phyloP scores from a whole-genome alignment of 768 basidiomycete species.

The Psilocybe tampanensis region DNA sequence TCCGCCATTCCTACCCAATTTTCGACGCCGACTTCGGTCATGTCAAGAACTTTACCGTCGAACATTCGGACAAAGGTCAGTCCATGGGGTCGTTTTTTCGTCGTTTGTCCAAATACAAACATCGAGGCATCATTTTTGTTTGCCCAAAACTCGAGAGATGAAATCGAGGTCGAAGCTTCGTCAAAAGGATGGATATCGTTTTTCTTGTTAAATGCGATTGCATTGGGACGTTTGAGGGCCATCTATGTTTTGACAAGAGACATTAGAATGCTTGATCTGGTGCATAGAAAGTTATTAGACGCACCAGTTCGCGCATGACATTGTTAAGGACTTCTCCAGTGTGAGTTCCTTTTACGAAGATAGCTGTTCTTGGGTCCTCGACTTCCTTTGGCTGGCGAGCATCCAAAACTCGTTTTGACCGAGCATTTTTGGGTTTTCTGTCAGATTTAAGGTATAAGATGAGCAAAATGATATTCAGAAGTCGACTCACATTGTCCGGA shows the following conservation, averaged over 20 bases:
- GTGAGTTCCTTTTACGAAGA: conserved; percentile 90
- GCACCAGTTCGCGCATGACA: conserved; percentile 88
- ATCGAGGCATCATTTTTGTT: conserved; percentile 92
- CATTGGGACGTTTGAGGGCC: conserved; percentile 90
- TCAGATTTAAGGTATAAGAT: not conserved
- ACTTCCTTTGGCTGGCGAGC: conserved; percentile 88
- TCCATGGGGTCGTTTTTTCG: conserved; percentile 92
- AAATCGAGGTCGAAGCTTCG: conserved; percentile 37
- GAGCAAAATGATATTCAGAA: not conserved
- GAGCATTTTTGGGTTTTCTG: conserved; percentile 92
- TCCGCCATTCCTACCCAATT: conserved; percentile 75
- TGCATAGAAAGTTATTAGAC: conserved; percentile 26
- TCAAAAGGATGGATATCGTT: conserved; percentile 93
- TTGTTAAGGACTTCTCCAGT: conserved; percentile 77
- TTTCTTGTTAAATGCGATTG: conserved; percentile 93
- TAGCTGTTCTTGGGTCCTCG: conserved; percentile 82
- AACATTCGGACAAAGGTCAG: conserved; percentile 87
- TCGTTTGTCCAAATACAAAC: conserved; percentile 88
- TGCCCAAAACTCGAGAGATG: conserved; percentile 90
- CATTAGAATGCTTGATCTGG: not conserved
- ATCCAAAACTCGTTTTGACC: conserved; percentile 87
- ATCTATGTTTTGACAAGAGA: conserved; percentile 55
- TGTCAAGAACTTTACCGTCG: conserved; percentile 85
- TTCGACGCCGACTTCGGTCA: conserved; percentile 93
- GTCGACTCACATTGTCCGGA: conserved; percentile 12